These are phyloP conservation scores for Magnusiomyces sp. DNA, from an alignment of 1,139 yeast genomes.

Conservation along the genomic window DNA sequence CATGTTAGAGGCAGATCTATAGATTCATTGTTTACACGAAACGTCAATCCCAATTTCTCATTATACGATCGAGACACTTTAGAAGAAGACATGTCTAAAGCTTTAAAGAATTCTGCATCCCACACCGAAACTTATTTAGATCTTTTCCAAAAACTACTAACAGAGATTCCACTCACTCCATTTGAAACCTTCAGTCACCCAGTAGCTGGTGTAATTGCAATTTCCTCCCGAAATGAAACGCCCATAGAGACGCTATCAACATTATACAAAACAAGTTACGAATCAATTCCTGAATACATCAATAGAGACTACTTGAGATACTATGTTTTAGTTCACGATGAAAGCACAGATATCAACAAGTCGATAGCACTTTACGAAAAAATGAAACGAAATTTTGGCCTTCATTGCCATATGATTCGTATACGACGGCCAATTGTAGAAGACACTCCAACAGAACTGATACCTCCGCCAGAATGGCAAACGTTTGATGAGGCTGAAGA, in stretches of 20 bases:
- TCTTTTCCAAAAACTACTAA: conserved; percentile 51
- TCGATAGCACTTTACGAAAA: conserved; percentile 29
- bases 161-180: conserved; percentile 58
- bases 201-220: conserved; percentile 62
- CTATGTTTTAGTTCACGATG: conserved; percentile 34
- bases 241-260: conserved; percentile 41
- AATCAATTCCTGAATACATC: conserved; percentile 29
- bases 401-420: conserved; percentile 31
- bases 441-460: conserved; percentile 2
- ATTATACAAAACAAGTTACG: conserved; percentile 29
- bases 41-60: conserved; percentile 1
- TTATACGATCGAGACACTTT: not conserved
- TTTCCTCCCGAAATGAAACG: conserved; percentile 41
- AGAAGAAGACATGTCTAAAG: conserved; percentile 3
- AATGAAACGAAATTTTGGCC: conserved; percentile 31
- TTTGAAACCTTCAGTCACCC: conserved; percentile 92
- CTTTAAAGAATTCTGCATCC: conserved; percentile 29
- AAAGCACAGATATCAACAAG: conserved; percentile 27
- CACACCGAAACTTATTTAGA: conserved; percentile 42
- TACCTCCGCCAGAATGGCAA: conserved; percentile 9
- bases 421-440: conserved; percentile 15
- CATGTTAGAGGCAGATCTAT: conserved; percentile 3
- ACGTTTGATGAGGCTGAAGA: not conserved
- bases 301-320: conserved; percentile 33
- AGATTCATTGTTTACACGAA: conserved; percentile 1